Conservation (phyloP, 805 yeast species). For the Ogataea methylovora region DNA sequence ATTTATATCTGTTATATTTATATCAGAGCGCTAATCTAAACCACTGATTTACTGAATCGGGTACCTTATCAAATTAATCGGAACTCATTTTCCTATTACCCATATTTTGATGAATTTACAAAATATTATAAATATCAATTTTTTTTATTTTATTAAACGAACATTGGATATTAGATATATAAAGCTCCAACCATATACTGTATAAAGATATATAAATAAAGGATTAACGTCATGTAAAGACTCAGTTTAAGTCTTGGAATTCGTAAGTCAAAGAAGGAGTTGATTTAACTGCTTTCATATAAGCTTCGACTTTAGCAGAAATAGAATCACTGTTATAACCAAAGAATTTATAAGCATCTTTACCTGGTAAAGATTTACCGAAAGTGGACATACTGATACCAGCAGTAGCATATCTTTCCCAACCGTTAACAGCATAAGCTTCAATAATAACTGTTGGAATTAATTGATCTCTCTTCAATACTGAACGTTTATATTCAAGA, state of each 20-base stretch:
- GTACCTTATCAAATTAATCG: too few relatives aligned
- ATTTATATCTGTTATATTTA: too few relatives aligned
- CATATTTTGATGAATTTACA: too few relatives aligned
- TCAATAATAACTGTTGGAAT: constrained; percentile 25
- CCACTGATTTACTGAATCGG: too few relatives aligned
- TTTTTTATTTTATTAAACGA: too few relatives aligned
- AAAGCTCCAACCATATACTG: too few relatives aligned
- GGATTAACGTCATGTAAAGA: too few relatives aligned
- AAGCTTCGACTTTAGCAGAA: constrained; percentile 21
- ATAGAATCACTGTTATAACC: constrained; percentile 21
- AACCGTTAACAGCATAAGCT: constrained; percentile 27
- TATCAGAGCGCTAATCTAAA: too few relatives aligned
- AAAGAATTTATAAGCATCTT: constrained; percentile 23
- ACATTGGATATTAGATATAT: too few relatives aligned
- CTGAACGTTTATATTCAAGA: constrained; percentile 17
- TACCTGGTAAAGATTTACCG: constrained; percentile 30
- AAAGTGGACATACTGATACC: constrained; percentile 25
- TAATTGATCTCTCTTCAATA: constrained; percentile 13
- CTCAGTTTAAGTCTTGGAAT: constrained; percentile 22
- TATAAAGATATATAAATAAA: too few relatives aligned
- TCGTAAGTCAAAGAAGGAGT: constrained; percentile 16
- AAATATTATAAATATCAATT: too few relatives aligned
- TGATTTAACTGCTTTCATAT: constrained; percentile 11
- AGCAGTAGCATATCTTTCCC: constrained; percentile 30
- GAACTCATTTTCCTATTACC: too few relatives aligned